Evolutionary conservation across 208 protist genomes (phyloP), one percentile per base, ranked within the genome.

Genomic region (Plasmodiophora brassicae): DNA sequence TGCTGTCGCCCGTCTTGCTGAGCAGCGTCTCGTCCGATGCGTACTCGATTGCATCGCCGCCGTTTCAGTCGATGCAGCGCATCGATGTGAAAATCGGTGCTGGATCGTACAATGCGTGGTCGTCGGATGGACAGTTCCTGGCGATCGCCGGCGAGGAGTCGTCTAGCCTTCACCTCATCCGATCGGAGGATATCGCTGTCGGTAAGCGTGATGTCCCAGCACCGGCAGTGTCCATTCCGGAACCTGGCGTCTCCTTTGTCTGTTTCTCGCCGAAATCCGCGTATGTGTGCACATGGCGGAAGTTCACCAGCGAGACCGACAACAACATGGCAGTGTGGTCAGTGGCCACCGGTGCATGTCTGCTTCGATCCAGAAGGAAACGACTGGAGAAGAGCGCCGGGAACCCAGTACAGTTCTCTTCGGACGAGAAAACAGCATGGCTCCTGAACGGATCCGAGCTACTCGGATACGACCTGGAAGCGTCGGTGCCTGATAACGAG

Each of bases 321-420:
- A 5, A 44, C 32, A 78, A 78, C 41, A 78, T 78, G 65, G 65
- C 65, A 32, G n/a, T 78, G 41, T 78, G 65, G 65, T 78, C 65
- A 5, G 32, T 78, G n/a, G 5, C 5, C 5, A 78, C 65, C n/a
- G 65, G 65, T 5, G 65, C 5, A 38, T 78, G 65, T 32, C 10
- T 78, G 10, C 5, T 78, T 32, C 5, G 65, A 5, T 78, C 14
- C 41, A n/a, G 65, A 14, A 5, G 65, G 20, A 32, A 5, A 36
- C 65, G 65, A 38, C n/a, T 78, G 20, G n/a, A 78, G 10, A 78
- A 38, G 5, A 5, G 10, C 20, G 5, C 65, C 41, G 65, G 65
- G 20, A 38, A 5, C n/a, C 65, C 65, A 5, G 65, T 32, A 5
- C 65, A 78, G n/a, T 78, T n/a, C 32, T 78, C 65, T 32, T 44